Conservation (phyloP, 164 flowering plant genomes). For the grape (Vitis vinifera) region DNA sequence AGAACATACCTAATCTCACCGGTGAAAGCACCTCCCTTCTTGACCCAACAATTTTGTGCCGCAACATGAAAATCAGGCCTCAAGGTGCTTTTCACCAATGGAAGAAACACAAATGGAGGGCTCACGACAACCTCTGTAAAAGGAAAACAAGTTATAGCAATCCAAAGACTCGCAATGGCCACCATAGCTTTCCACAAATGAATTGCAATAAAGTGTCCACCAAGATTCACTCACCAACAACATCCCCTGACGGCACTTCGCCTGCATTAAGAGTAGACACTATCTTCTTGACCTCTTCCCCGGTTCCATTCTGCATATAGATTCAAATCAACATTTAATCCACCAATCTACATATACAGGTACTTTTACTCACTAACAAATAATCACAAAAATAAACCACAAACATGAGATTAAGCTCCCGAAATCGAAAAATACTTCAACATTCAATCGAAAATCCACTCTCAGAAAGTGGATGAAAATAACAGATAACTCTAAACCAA, state of each 20-base stretch:
- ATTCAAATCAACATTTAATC: neutral
- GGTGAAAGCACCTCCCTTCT: constrained; percentile 92
- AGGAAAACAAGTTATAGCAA: neutral
- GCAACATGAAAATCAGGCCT: constrained; percentile 78
- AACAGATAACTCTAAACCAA: too few species aligned
- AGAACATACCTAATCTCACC: constrained; percentile 78
- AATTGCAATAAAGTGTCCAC: neutral
- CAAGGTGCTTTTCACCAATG: constrained; percentile 54
- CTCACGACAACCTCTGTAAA: constrained; percentile 84
- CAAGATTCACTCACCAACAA: constrained; percentile 57
- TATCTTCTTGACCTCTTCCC: constrained; percentile 89
- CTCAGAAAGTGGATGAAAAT: too few species aligned
- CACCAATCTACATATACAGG: neutral
- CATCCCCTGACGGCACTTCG: constrained; percentile 69
- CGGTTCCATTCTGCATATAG: constrained; percentile 77
- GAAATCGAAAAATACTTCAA: neutral
- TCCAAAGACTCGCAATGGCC: neutral
- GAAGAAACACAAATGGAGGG: constrained; percentile 82
- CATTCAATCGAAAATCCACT: neutral
- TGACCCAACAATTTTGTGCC: constrained; percentile 92
- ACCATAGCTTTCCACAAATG: neutral
- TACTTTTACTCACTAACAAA: neutral
- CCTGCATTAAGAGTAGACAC: constrained; percentile 59
- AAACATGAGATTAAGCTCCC: neutral
- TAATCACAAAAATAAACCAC: neutral